A percentile compares a stretch with the other conserved stretches of the same genome.
Conservation (phyloP, 768 basidiomycete species). For the Cystofilobasidium ferigula region DNA sequence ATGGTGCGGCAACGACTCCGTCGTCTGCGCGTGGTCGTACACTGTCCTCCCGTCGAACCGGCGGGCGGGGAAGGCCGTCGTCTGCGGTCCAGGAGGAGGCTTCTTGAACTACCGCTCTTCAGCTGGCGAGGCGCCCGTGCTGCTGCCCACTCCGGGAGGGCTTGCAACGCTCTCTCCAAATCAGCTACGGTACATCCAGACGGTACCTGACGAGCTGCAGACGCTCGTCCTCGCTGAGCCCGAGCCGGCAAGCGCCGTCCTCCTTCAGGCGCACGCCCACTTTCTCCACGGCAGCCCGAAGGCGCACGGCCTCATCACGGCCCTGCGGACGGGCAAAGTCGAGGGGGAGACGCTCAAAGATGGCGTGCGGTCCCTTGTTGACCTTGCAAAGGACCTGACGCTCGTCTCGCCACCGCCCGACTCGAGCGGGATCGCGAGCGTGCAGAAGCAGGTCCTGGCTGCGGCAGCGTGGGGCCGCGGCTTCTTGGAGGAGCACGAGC, state of each 20-base stretch:
- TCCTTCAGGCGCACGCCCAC: slow-evolving; percentile 61
- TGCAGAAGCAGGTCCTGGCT: slow-evolving; percentile 40
- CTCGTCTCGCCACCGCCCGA: slow-evolving; percentile 2
- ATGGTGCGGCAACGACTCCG: slow-evolving; percentile 96
- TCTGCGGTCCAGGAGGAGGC: slow-evolving; percentile 79
- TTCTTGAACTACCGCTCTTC: slow-evolving; percentile 44
- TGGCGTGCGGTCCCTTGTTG: slow-evolving; percentile 3
- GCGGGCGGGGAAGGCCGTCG: slow-evolving; percentile 50
- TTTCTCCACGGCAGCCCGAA: neutral
- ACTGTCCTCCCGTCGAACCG: neutral
- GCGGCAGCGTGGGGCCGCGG: slow-evolving; percentile 95
- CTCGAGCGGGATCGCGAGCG: slow-evolving; percentile 4
- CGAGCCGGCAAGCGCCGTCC: slow-evolving; percentile 63
- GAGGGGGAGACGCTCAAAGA: neutral
- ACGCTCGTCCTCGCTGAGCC: slow-evolving; percentile 43
- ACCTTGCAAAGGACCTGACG: neutral
- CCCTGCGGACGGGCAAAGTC: neutral
- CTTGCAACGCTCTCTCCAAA: neutral
- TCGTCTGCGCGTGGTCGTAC: slow-evolving; percentile 62
- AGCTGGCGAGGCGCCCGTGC: slow-evolving; percentile 51
- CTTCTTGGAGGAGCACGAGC: slow-evolving; percentile 84
- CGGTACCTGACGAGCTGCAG: neutral
- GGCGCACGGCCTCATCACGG: neutral
- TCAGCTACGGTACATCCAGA: neutral
- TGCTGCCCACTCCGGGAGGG: neutral